Evolutionary conservation across 441 rosid genomes (phyloP).

Genomic region (Arabidopsis hybrid): DNA sequence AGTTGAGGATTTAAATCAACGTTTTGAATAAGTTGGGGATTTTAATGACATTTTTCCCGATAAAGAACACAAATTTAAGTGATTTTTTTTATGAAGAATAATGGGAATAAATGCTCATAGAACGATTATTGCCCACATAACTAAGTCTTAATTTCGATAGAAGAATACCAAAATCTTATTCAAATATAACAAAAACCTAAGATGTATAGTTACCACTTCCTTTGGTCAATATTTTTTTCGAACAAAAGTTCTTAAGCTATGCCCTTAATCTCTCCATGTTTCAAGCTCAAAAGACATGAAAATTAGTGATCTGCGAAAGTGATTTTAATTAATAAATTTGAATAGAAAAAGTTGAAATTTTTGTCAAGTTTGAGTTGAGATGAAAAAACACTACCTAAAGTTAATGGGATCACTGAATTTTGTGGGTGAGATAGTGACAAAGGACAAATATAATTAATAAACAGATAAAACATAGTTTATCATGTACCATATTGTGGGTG

Average conservation of each 20-base stretch:
- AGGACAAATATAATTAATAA: conserved; percentile 7
- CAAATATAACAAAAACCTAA: background rate
- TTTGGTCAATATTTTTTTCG: background rate
- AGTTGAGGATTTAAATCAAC: too few relatives aligned
- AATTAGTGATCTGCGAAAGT: background rate
- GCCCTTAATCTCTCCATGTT: conserved; percentile 40
- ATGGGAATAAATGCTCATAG: too few relatives aligned
- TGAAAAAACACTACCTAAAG: background rate
- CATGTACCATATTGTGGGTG: conserved; percentile 40
- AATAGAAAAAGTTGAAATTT: background rate
- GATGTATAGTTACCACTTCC: conserved; percentile 7
- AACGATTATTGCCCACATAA: background rate
- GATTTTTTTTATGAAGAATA: too few relatives aligned
- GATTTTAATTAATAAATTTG: background rate
- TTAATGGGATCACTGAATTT: background rate
- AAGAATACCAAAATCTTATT: conserved; percentile 2
- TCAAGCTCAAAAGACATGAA: conserved; percentile 19
- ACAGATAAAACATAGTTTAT: conserved; percentile 27
- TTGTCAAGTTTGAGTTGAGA: conserved; percentile 12
- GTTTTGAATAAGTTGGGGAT: too few relatives aligned
- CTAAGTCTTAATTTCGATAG: conserved; percentile 6
- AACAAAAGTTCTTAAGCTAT: conserved; percentile 3
- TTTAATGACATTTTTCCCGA: too few relatives aligned
- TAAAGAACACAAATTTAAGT: too few relatives aligned
- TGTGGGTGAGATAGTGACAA: conserved; percentile 37